A percentile compares a stretch with the other conserved stretches of the same genome.
Conservation (phyloP, 495 filamentous ascomycete genomes). For the Aspergillus carlsbadensis region DNA sequence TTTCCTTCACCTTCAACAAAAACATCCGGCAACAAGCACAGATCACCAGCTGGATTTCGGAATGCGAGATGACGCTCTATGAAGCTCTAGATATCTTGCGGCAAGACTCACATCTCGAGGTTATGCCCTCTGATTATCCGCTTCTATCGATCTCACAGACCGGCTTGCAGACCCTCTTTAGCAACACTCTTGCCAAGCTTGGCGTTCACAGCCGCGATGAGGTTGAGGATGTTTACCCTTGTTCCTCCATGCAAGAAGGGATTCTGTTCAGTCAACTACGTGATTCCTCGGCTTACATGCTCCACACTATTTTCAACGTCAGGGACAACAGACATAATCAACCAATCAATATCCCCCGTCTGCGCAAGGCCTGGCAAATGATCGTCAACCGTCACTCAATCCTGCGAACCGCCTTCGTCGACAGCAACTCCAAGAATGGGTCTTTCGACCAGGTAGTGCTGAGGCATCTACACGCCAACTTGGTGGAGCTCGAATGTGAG, state of each 20-base stretch:
- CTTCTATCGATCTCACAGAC: slow-evolving; percentile 2
- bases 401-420: slow-evolving; percentile 48
- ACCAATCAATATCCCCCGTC: slow-evolving; percentile 14
- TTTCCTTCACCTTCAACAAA: slow-evolving; percentile 5
- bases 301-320: not conserved
- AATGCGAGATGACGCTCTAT: slow-evolving; percentile 6
- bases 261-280: slow-evolving; percentile 63
- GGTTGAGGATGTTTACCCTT: slow-evolving; percentile 61
- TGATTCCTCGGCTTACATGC: slow-evolving; percentile 25
- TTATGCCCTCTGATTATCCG: slow-evolving; percentile 1
- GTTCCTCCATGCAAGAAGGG: slow-evolving; percentile 63
- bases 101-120: not conserved
- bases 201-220: slow-evolving; percentile 43
- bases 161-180: slow-evolving; percentile 37
- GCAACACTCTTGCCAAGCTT: slow-evolving; percentile 47
- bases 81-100: not conserved
- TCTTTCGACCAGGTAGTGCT: slow-evolving; percentile 7
- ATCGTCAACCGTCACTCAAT: slow-evolving; percentile 46
- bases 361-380: slow-evolving; percentile 44
- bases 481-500: not conserved
- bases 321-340: not conserved
- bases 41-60: slow-evolving; percentile 2
- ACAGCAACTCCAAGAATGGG: slow-evolving; percentile 4
- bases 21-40: slow-evolving; percentile 3
- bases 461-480: not conserved